Evolutionary conservation across 441 rosid genomes (phyloP), one percentile per base, ranked within the genome.

Genomic region (Aleurites moluccanus): DNA sequence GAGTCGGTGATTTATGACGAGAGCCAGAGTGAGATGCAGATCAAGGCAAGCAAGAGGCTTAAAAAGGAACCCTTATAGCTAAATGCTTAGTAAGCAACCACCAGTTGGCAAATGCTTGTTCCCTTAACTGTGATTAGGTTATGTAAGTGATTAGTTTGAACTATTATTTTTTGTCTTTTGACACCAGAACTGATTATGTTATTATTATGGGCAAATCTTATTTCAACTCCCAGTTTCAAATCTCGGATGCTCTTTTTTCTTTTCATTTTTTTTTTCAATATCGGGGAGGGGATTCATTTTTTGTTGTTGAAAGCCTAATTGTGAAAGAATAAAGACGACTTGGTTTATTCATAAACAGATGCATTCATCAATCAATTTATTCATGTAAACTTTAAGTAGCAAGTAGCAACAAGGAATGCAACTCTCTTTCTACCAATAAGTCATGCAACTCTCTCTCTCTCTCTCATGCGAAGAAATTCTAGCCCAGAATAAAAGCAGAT

Each of bases 1-100:
- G 68, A 62, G 57, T 62, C 75, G 35, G 75, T 49, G 40, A n/a
- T 33, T 33, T 62, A 13, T 63, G 14, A 18, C 14, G 75, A 30
- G 27, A 59, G 55, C 53, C 56, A 25, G 16, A 64, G 11, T 3
- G 56, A 59, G 10, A 60, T 5, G 49, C 13, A 62, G 69, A 62
- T 10, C 3, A 33, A 49, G 61, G 28, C 42, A 28, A 23, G 14
- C 10, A 62, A 73, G 61, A 62, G 44, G n/a, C 57, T 13, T 14
- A 59, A 53, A 40, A 40, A 6, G 21, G 30, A 1, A 67, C 4
- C 21, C 57, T 27, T 9, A 30, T 66, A 23, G 42, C 10, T 4
- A n/a, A 42, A 23, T 52, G 4, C 14, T 6, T 10, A 53, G n/a
- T 18, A n/a, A 53, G 38, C 4, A 35, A 35, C 38, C 38, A 35